Base-by-base conservation (phyloP, 768 basidiomycete genomes). In the Cyclocybe aegerita region DNA sequence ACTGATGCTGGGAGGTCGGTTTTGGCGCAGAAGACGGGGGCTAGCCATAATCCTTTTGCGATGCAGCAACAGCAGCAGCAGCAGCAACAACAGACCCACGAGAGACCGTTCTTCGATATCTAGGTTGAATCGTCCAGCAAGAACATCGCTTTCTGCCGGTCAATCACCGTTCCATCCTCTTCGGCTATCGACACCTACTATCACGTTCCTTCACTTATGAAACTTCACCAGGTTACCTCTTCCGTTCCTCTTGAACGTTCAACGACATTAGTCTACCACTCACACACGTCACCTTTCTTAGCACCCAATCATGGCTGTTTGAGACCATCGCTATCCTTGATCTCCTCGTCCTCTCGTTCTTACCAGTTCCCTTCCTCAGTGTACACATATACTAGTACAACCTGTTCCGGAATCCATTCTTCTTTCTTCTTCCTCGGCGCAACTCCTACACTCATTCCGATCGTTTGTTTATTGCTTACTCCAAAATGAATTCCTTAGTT, bases 81-180 rank as follows among this genome's bases (percentile, higher is more conserved):
- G 23, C 67, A 71, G 51, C 41, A 39, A 15, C 41, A 53, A 32
- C 76, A 79, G 60, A 70, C 66, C 56, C 68, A 67, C 52, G 88
- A 90, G n/a, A 83, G 83, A 58, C 90, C 90, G 9, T 90, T 92
- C 68, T 91, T 91, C 64, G 83, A 85, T 61, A 77, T 92, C 54
- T 92, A 71, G 59, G 43, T 36, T 32, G 17, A 14, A 11, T 39
- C n/a, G 11, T 16, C 36, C 11, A 11, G 43, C 30, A n/a, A n/a
- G 15, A 36, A 14, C 29, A 43, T 40, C 14, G 17, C 23, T 37
- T 34, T 15, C 43, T 39, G 39, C 10, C 43, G 14, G 29, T 14
- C 6, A 33, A 17, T 41, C 4, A 34, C 37, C 7, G 29, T 14
- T 30, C 33, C 46, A 14, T 9, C n/a, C 39, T 46, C 35, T 37